Evolutionary conservation across 208 protist species (phyloP), one percentile per base, ranked within the genome.

Genomic region (Porcisia hertigi): DNA sequence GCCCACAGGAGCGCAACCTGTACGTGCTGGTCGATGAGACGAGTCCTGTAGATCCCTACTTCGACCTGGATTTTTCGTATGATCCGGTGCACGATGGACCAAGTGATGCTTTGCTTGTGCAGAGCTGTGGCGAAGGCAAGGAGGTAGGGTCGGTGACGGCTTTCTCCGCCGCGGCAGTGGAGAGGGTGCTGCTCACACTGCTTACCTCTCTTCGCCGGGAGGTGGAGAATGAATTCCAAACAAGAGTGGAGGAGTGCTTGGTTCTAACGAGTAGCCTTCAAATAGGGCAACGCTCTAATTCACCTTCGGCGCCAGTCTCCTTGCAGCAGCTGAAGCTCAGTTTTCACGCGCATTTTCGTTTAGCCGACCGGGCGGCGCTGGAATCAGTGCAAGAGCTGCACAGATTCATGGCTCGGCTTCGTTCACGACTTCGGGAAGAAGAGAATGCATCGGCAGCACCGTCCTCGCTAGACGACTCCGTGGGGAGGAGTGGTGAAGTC

Each of bases 301-400:
- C 71, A 2, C 30, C 71, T 3, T 57, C 59, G 20, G 39, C 41
- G 30, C 25, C 16, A n/a, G 18, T 54, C 11, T 54, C 43, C 45
- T 63, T 84, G 59, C 58, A 75, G 49, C 72, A 84, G 59, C 75
- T 85, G 16, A 97, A 95, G 75, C 14, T 97, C 6, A 95, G 91
- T 75, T 93, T 95, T 71, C 93, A 97, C 69, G 80, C 95, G 4
- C 93, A 97, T 74, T 91, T 95, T 53, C 89, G 93, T 34, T 73
- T 95, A 5, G 67, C 80, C 7, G 71, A 86, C 14, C 58, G 78
- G 20, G 47, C 77, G 8, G 90, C 69, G 18, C 75, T 94, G 53
- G 76, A 83, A 30, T 87, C 81, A 14, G 82, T 96, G 43, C 64
- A 66, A 30, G 88, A 93, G 53, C 66, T 96, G 57, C 90, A 94